Percentiles rank a stretch among this genome's conserved stretches.
phyloP scores from a whole-genome alignment of 2,329 filamentous ascomycete genomes.

The Neonectria punicea region DNA sequence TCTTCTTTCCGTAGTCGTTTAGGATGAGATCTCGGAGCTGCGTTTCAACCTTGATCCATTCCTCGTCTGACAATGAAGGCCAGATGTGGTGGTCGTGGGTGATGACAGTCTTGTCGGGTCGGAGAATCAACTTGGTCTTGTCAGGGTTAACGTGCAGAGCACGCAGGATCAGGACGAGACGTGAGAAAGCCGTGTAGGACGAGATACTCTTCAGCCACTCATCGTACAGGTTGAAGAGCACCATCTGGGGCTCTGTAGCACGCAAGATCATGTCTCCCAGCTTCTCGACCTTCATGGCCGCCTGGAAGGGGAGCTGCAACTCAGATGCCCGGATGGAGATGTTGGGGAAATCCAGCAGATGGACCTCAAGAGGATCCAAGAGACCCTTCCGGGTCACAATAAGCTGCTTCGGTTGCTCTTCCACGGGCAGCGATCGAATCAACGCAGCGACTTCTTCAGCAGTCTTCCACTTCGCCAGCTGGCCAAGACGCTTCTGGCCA shows the following conservation, averaged over 20 bases:
- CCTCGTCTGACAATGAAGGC: slow-evolving; percentile 92
- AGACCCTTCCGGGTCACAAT: slow-evolving; percentile 98
- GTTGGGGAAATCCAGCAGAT: slow-evolving; percentile 97
- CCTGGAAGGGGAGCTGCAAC: slow-evolving; percentile 97
- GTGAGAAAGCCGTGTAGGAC: slow-evolving; percentile 97
- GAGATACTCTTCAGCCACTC: slow-evolving; percentile 99
- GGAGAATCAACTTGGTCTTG: slow-evolving; percentile 94
- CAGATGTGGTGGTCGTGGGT: slow-evolving; percentile 99
- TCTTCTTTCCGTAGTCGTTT: slow-evolving; percentile 99
- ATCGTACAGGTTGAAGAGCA: slow-evolving; percentile 98
- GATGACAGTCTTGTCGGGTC: slow-evolving; percentile 97
- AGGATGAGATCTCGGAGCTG: slow-evolving; percentile 94
- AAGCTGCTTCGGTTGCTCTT: slow-evolving; percentile 98
- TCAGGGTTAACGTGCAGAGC: slow-evolving; percentile 97
- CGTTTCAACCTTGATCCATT: slow-evolving; percentile 99
- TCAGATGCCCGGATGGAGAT: slow-evolving; percentile 98
- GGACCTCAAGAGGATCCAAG: slow-evolving; percentile 95
- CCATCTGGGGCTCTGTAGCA: slow-evolving; percentile 99
- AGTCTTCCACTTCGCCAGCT: slow-evolving; percentile 99
- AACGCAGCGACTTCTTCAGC: slow-evolving; percentile 99
- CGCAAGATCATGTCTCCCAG: slow-evolving; percentile 98
- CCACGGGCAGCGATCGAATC: slow-evolving; percentile 93
- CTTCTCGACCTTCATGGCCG: slow-evolving; percentile 99
- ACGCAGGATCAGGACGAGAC: slow-evolving; percentile 90
- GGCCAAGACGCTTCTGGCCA: slow-evolving; percentile 97